phyloP scores from a whole-genome alignment of 2,329 filamentous ascomycete species.

The Truncatella angustata region DNA sequence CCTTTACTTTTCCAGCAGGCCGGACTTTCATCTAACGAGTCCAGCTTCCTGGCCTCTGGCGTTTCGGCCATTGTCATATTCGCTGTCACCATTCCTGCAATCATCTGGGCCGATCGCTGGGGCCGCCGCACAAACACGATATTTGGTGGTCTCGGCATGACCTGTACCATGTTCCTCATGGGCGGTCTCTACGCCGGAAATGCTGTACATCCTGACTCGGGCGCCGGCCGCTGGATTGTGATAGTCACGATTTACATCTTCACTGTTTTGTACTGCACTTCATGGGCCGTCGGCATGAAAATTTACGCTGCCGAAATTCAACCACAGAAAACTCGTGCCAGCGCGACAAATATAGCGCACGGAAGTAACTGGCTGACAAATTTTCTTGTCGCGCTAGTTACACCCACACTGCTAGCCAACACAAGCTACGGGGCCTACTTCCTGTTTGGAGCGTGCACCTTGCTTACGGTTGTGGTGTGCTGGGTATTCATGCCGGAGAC shows the following conservation, averaged over 20 bases:
- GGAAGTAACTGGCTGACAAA: constrained; percentile 51
- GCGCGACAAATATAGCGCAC: constrained; percentile 52
- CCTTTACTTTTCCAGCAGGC: constrained; percentile 15
- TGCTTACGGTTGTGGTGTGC: constrained; percentile 34
- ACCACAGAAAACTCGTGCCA: constrained; percentile 51
- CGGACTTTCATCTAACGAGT: constrained; percentile 8
- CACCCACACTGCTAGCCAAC: constrained; percentile 36
- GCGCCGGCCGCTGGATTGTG: constrained; percentile 46
- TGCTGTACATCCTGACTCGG: constrained; percentile 34
- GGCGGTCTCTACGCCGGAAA: constrained; percentile 46
- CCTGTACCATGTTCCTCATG: constrained; percentile 50
- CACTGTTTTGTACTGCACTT: constrained; percentile 41
- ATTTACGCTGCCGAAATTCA: constrained; percentile 58
- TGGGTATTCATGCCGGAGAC: constrained; percentile 43
- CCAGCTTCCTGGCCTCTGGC: constrained; percentile 44
- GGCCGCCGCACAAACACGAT: constrained; percentile 53
- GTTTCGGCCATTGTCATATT: constrained; percentile 58
- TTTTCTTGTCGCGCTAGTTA: constrained; percentile 44
- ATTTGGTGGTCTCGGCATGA: constrained; percentile 48
- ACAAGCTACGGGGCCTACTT: constrained; percentile 43
- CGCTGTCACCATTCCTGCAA: constrained; percentile 45
- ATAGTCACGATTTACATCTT: constrained; percentile 52
- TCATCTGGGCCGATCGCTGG: constrained; percentile 54
- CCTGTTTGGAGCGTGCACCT: constrained; percentile 39
- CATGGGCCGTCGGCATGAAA: constrained; percentile 54